Base-by-base conservation (phyloP, 768 basidiomycete genomes). In the Hebeloma cylindrosporum region DNA sequence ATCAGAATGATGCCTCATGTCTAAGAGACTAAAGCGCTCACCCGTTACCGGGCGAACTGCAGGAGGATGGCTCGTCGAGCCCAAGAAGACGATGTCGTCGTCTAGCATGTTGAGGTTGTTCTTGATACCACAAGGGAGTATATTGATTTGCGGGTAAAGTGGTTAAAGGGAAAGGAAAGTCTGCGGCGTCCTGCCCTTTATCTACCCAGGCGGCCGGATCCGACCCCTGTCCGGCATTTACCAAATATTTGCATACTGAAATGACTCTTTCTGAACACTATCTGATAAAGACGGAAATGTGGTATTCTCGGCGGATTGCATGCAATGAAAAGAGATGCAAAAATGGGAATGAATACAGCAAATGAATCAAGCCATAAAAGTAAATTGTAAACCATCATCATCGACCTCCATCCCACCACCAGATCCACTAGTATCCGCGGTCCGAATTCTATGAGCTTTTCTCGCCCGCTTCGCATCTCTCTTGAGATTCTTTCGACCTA, bases 61-160 rank as follows among this genome's bases (percentile, higher is more conserved):
- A 45, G 47, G n/a, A 22, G 28, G 27, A 40, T 60, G 52, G 50
- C 55, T 67, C 46, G 38, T 53, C 36, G 51, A 50, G 18, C 81
- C 82, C 29, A 83, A 62, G 54, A 76, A 83, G 53, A 82, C 69
- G 55, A 83, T 79, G 48, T 79, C 80, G 60, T 82, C 80, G 65
- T 82, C 80, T 63, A 62, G 34, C 42, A 27, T 47, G n/a, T n/a
- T 20, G 17, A 34, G 28, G 50, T 35, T 44, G 44, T 49, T 47
- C 51, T 51, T 38, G 28, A 37, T 40, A 17, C 41, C 44, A 26
- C 26, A 21, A 20, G 14, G 39, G 31, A 33, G 17, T 38, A 42
- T 30, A 51, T 51, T 40, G 32, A 17, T 35, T 13, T 32, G 22
- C 14, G 20, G 30, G 44, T 27, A 41, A 31, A 33, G 42, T 48